Evolutionary conservation across 257 asterid species (phyloP), one percentile per base, ranked within the genome.

Genomic region (Jaltomata sinuosa): DNA sequence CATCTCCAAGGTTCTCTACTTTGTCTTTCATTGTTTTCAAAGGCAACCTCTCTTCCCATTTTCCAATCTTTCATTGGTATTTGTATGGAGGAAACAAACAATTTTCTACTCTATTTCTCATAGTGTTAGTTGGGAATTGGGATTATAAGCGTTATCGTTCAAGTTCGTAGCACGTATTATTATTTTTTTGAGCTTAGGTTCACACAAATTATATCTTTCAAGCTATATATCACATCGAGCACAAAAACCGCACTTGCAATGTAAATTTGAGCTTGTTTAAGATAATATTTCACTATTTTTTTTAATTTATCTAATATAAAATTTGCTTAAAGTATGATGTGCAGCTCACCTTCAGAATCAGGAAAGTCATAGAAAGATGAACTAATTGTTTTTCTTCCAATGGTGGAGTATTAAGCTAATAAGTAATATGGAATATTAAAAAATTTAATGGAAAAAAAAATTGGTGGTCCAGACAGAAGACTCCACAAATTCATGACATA

Each of bases 1-100:
- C 47, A 25, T 38, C 54, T 71, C 81, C 81, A 57, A 64, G 84
- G 88, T 42, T 85, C 42, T 80, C 55, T 74, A 47, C 62, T 34
- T 49, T 86, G 83, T 83, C 85, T 86, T 84, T 84, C 84, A 82
- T 83, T 57, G 54, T 64, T 83, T 57, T 69, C 50, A 64, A 40
- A 77, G 82, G 53, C 32, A 34, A 72, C 65, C 71, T 50, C 71
- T 50, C 50, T 6, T 11, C 49, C 72, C 80, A 69, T 38, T 76
- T 54, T 38, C 84, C 76, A 81, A 81, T 62, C 34, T 59, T n/a
- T 38, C 74, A n/a, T 81, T 81, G 84, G 76, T 31, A 36, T 15
- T 81, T 19, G 19, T 32, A 76, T 27, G 9, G 27, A 3, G 14
- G 18, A 16, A 72, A 8, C 1, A 42, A 71, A n/a, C 21, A 40